Evolutionary conservation across 1,139 yeast genomes (phyloP).

Genomic region (Candida labiduridarum): DNA sequence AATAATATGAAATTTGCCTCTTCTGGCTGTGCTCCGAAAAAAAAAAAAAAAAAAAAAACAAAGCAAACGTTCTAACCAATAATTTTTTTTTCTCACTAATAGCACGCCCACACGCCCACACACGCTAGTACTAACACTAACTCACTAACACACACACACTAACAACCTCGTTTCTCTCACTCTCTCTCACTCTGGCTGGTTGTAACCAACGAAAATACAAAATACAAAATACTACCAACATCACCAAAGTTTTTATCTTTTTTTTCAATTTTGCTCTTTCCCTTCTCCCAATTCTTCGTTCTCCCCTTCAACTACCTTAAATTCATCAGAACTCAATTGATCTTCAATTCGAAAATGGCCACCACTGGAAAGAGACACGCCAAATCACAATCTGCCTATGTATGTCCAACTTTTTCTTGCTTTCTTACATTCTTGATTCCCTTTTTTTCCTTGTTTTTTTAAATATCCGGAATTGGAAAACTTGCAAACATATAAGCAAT

Average conservation of each 20-base stretch:
- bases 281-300: neutral
- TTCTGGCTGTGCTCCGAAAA: too few relatives aligned
- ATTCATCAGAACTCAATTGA: constrained; percentile 3
- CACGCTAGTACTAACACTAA: too few relatives aligned
- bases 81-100: too few relatives aligned
- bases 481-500: neutral
- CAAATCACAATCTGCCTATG: constrained; percentile 72
- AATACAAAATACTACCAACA: neutral
- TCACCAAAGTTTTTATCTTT: neutral
- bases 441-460: neutral
- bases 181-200: too few relatives aligned
- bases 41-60: too few relatives aligned
- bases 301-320: neutral
- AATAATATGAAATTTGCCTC: too few relatives aligned
- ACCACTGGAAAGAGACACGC: constrained; percentile 57
- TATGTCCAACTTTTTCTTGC: constrained; percentile 30
- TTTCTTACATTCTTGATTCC: neutral
- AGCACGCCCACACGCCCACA: too few relatives aligned
- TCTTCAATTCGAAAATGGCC: constrained; percentile 8
- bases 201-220: neutral
- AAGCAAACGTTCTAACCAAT: too few relatives aligned
- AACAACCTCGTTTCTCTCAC: too few relatives aligned
- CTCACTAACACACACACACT: too few relatives aligned
- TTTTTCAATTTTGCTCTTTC: too few relatives aligned
- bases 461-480: constrained; percentile 10